Evolutionary conservation across 192 early-diverging fungal species (phyloP).

Genomic region (Mycoemilia scoparia): DNA sequence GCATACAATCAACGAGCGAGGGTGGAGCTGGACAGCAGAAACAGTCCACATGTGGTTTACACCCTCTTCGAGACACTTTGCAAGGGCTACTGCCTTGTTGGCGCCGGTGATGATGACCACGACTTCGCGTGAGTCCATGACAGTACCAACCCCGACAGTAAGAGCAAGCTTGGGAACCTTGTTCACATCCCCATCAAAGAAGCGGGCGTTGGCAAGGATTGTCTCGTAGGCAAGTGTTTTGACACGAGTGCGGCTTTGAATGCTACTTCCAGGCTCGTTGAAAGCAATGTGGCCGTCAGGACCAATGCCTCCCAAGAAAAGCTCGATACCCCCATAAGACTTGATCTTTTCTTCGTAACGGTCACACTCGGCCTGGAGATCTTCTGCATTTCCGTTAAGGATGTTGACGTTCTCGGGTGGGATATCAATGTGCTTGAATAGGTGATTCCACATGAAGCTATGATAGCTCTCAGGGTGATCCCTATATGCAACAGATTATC

Average conservation of each 20-base stretch:
- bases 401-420: conserved; percentile 66
- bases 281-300: conserved; percentile 87
- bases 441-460: conserved; percentile 80
- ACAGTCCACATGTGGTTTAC: conserved; percentile 87
- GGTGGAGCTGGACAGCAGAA: conserved; percentile 65
- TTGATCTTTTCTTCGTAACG: conserved; percentile 65
- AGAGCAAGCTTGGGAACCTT: conserved; percentile 75
- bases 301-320: conserved; percentile 77
- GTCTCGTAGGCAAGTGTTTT: conserved; percentile 81
- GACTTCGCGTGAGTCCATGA: conserved; percentile 76
- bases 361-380: conserved; percentile 63
- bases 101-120: conserved; percentile 73
- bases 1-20: conserved; percentile 63
- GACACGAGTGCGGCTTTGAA: conserved; percentile 62
- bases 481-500: no score
- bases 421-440: conserved; percentile 79
- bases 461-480: conserved; percentile 79
- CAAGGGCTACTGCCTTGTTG: conserved; percentile 62
- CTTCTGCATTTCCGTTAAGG: conserved; percentile 64
- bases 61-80: conserved; percentile 66
- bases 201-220: conserved; percentile 69
- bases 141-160: conserved; percentile 75
- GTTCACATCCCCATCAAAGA: conserved; percentile 66
- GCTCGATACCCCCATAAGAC: conserved; percentile 65
- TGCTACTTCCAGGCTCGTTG: conserved; percentile 75